Base-by-base conservation (phyloP, 257 asterid species). In the Solanum rostratum region DNA sequence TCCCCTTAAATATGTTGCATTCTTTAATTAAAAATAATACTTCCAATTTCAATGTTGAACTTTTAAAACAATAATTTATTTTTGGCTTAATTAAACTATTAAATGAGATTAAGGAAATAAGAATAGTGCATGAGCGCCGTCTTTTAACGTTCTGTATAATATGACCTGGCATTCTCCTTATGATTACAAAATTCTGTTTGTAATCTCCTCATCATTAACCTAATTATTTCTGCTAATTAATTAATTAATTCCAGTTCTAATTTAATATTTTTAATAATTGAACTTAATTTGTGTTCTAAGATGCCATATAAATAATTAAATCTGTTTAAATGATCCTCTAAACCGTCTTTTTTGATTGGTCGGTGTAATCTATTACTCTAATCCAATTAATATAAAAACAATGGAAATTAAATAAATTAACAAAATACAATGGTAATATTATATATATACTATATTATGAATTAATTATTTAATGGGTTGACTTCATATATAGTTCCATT, bases 321-420 rank as follows among this genome's bases (percentile, higher is more conserved):
- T 55, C 20, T 45, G 59, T 68, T 43, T 46, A 86, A 79, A 24
- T 30, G 53, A 30, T 83, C 49, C 2, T 2, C 65, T 16, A 59
- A 87, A 87, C 91, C 91, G 91, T 80, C 88, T 81, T 88, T 84
- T 90, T 90, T 83, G 89, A 60, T 90, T 85, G 80, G 94, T 93
- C 94, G 93, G 95, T 90, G 79, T 66, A 8, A 14, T 20, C 33
- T 41, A 49, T 65, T 74, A 60, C 11, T 80, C 37, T 66, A 53
- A 79, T 66, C 81, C 49, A 74, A 29, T 1, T 24, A 20, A 55
- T 57, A 57, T 4, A 19, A 16, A 7, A 88, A 52, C n/a, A 18
- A 39, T 50, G 55, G 91, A 60, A 27, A 14, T 22, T 22, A 22
- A 60, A 14, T 22, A 60, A 22, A 60, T 27, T 12, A 63, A 63